Evolutionary conservation across 768 basidiomycete genomes (phyloP).

Genomic region (Cystofilobasidium ferigula): DNA sequence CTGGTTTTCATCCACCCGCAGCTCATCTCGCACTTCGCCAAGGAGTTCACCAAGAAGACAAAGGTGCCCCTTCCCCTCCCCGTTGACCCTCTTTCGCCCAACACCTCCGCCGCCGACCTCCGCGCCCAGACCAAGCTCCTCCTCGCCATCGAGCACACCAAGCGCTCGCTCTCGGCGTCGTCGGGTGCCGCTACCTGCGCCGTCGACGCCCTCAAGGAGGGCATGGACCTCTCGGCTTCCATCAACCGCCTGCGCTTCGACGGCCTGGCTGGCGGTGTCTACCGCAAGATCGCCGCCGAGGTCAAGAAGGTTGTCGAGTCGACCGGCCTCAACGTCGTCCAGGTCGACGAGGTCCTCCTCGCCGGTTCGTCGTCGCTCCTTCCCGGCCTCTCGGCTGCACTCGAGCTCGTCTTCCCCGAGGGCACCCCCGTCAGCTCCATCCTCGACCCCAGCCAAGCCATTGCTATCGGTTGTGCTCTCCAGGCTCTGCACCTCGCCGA

Average conservation of each 20-base stretch:
- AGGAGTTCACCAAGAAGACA: slow-evolving; percentile 95
- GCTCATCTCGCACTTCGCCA: slow-evolving; percentile 79
- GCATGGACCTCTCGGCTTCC: slow-evolving; percentile 71
- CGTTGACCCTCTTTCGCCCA: slow-evolving; percentile 38
- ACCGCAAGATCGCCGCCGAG: slow-evolving; percentile 48
- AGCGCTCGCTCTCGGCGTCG: slow-evolving; percentile 78
- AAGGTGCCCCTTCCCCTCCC: slow-evolving; percentile 58
- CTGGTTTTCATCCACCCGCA: slow-evolving; percentile 57
- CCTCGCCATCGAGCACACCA: slow-evolving; percentile 86
- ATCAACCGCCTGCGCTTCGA: slow-evolving; percentile 56
- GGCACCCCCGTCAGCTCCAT: slow-evolving; percentile 54
- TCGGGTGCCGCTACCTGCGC: slow-evolving; percentile 79
- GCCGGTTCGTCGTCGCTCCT: slow-evolving; percentile 64
- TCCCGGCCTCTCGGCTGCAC: slow-evolving; percentile 59
- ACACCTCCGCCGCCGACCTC: slow-evolving; percentile 43
- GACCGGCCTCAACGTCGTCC: slow-evolving; percentile 51
- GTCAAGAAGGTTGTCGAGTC: slow-evolving; percentile 48
- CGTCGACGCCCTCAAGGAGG: slow-evolving; percentile 89
- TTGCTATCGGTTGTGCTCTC: slow-evolving; percentile 63
- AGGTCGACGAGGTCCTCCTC: slow-evolving; percentile 69
- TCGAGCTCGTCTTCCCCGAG: slow-evolving; percentile 50
- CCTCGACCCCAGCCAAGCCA: slow-evolving; percentile 63
- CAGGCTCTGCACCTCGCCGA: slow-evolving; percentile 56
- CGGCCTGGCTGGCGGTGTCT: slow-evolving; percentile 52
- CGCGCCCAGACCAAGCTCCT: slow-evolving; percentile 89